Base-by-base conservation (phyloP, 2,329 filamentous ascomycete genomes). In the Ophiocordyceps camponoti-floridani region DNA sequence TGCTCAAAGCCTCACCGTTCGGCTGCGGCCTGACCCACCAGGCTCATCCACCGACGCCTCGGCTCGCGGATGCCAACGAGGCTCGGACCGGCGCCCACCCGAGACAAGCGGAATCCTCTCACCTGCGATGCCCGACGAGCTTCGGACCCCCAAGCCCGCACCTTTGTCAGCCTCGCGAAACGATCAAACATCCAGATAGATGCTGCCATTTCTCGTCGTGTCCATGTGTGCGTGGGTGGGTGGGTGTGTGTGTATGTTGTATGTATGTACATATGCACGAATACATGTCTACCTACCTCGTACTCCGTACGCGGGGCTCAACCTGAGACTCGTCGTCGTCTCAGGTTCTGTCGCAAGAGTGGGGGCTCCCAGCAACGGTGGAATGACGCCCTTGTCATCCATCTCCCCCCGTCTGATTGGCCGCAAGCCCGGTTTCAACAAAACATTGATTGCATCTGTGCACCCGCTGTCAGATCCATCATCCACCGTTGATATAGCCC, bases 1-100 rank as follows among this genome's bases (percentile, higher is more conserved):
- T 26, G 40, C 12, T 41, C 40, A 23, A 42, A 45, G 44, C 44
- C 44, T 45, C 40, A 45, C 44, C 44, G 40, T 42, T 40, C 40
- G 31, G 28, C 19, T 37, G 31, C 44, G 42, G 27, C 38, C 16
- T 23, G 38, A 30, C 30, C 40, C 27, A 37, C 28, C 31, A 23
- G 23, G 23, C 23, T 23, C 23, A 23, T 23, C 23, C 23, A 23
- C 23, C 23, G 23, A 23, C 31, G n/a, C n/a, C n/a, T n/a, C 12
- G 31, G 31, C 33, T 37, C 33, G 33, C 33, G 14, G 16, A 37
- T n/a, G 33, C 13, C 33, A 14, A 37, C 23, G 23, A 23, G 23
- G 23, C 23, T 23, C 23, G 23, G 23, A 23, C 23, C 14, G 33
- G 33, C 11, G 33, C 7, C 16, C 37, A 19, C 38, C 38, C 38